Evolutionary conservation across 768 basidiomycete genomes (phyloP).

Genomic region (Russula griseocarnosa): DNA sequence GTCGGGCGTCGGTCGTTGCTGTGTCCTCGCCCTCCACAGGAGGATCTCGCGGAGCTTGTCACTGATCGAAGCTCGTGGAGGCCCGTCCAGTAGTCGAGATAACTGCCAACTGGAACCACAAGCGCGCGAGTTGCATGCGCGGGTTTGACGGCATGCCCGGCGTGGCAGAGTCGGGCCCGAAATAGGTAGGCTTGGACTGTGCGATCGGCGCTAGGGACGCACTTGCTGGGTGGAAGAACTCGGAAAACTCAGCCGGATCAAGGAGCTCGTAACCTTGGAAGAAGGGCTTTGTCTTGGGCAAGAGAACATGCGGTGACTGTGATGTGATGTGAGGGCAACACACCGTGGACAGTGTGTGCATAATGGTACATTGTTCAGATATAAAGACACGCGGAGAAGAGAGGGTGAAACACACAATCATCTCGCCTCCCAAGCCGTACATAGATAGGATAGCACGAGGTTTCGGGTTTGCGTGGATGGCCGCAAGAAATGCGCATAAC

Average conservation of each 20-base stretch:
- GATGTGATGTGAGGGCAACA: conserved; percentile 29
- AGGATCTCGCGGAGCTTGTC: conserved; percentile 35
- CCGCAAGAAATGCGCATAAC: conserved; percentile 59
- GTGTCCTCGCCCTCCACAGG: neutral
- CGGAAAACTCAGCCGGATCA: conserved; percentile 44
- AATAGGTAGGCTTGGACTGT: conserved; percentile 47
- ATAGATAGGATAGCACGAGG: conserved; percentile 54
- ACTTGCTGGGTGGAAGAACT: conserved; percentile 46
- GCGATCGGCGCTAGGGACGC: conserved; percentile 32
- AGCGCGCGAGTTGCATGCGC: conserved; percentile 53
- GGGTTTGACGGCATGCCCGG: conserved; percentile 62
- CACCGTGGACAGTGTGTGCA: neutral
- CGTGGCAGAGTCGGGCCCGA: conserved; percentile 42
- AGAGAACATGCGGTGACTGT: conserved; percentile 52
- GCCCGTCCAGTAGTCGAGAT: conserved; percentile 56
- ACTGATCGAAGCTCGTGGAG: conserved; percentile 45
- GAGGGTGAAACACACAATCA: conserved; percentile 38
- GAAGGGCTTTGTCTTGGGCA: conserved; percentile 48
- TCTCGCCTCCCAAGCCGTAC: conserved; percentile 63
- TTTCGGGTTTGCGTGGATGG: conserved; percentile 48
- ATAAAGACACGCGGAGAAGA: neutral
- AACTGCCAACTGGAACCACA: conserved; percentile 55
- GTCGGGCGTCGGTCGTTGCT: neutral
- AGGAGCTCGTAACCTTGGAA: conserved; percentile 54
- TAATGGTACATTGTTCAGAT: neutral